phyloP scores from a whole-genome alignment of 1,284 basidiomycete species.

The Rhodotorula sp. region DNA sequence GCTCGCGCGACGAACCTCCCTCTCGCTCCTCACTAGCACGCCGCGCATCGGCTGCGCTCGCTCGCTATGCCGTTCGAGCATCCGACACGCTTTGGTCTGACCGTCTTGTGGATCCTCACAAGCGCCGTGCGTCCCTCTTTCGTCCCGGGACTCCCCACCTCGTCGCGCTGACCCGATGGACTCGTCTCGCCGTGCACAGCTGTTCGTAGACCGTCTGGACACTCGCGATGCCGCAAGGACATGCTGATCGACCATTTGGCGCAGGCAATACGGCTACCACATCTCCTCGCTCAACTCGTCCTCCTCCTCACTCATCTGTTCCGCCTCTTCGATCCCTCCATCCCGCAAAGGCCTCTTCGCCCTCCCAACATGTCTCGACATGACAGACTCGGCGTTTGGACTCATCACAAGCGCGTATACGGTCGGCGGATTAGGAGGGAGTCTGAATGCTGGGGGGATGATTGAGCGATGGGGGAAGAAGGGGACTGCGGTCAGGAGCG shows the following conservation, averaged over 20 bases:
- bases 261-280: slow-evolving; percentile 41
- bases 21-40: no score
- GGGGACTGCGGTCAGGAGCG: slow-evolving; percentile 24
- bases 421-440: slow-evolving; percentile 48
- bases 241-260: neutral
- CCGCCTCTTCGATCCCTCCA: neutral
- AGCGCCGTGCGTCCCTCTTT: slow-evolving; percentile 8
- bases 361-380: slow-evolving; percentile 30
- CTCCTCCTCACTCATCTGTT: slow-evolving; percentile 30
- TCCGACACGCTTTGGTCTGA: neutral
- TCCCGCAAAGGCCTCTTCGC: neutral
- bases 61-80: neutral
- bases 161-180: neutral
- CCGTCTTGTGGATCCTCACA: slow-evolving; percentile 11
- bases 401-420: slow-evolving; percentile 49
- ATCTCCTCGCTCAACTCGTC: slow-evolving; percentile 38
- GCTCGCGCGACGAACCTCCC: no score
- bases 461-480: slow-evolving; percentile 37
- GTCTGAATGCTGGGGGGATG: slow-evolving; percentile 40
- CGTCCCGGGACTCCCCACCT: neutral
- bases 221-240: neutral
- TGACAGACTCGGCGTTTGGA: slow-evolving; percentile 41
- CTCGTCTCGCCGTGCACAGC: neutral
- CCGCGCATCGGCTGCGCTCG: neutral
- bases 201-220: neutral